These are phyloP conservation scores for Termitomyces titanicus DNA, from an alignment of 768 basidiomycete genomes.

Conservation along the genomic window DNA sequence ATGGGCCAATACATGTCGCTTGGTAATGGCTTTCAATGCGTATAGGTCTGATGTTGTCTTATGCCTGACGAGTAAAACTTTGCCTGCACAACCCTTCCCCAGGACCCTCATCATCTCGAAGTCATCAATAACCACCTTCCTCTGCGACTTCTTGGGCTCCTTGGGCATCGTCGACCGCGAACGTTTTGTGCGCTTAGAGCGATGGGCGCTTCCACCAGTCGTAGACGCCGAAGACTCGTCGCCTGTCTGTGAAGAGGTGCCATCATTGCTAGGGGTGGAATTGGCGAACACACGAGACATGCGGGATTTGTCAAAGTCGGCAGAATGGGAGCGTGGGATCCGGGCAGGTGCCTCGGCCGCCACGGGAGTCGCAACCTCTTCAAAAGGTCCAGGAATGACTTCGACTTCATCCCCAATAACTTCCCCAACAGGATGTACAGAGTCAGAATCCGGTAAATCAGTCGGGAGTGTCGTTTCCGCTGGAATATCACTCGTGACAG, in stretches of 20 bases:
- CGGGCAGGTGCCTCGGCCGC: constrained; percentile 27
- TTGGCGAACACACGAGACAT: constrained; percentile 57
- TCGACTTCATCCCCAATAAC: not conserved
- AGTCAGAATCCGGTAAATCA: constrained; percentile 2
- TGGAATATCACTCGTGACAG: constrained; percentile 5
- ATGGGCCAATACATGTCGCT: constrained; percentile 93
- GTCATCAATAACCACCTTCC: constrained; percentile 81
- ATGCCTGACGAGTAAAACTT: constrained; percentile 88
- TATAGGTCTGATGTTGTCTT: constrained; percentile 70
- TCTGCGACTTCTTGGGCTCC: constrained; percentile 52
- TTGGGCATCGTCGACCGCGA: constrained; percentile 40
- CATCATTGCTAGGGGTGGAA: constrained; percentile 45
- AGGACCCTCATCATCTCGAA: constrained; percentile 98
- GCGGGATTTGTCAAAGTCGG: constrained; percentile 66
- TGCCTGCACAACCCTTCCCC: constrained; percentile 97
- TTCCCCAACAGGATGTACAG: constrained; percentile 3
- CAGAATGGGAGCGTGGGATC: constrained; percentile 77
- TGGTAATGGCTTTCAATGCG: constrained; percentile 97
- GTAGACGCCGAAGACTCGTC: constrained; percentile 75
- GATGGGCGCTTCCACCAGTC: constrained; percentile 32
- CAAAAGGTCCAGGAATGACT: constrained; percentile 2
- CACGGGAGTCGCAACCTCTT: constrained; percentile 17
- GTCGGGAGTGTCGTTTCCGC: constrained; percentile 9
- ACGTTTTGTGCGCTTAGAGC: constrained; percentile 50
- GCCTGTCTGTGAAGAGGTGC: constrained; percentile 56